Base-by-base conservation (phyloP, 257 asterid species). In the Handroanthus guayacan region DNA sequence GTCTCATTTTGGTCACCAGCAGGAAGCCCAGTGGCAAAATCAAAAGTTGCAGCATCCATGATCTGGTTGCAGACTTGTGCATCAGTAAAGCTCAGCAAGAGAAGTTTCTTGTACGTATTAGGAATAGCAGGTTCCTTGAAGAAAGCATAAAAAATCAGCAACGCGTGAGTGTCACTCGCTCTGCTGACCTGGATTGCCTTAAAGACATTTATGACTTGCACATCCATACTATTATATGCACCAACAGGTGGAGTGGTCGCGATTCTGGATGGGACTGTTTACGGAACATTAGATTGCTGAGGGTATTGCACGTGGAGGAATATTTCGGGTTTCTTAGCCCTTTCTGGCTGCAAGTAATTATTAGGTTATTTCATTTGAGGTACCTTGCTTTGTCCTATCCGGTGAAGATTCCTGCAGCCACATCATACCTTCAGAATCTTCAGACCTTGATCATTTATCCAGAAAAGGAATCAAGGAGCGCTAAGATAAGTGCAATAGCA, bases 21-120 rank as follows among this genome's bases (percentile, higher is more conserved):
- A 54, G 61, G 61, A 54, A 54, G 8, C 5, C 61, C 0, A 54
- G n/a, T 7, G 10, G 61, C 61, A 54, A 54, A 16, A n/a, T 5
- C 61, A 54, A n/a, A 54, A 54, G 61, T 54, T 54, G 61, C 3
- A 54, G 61, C 3, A 31, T 54, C 34, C 61, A 54, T 54, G 61
- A 54, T 54, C 61, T 54, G 4, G 61, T 54, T 0, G 34, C 34
- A 16, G 61, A 54, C 31, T 54, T 16, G 25, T 54, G 61, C 61
- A n/a, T 54, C 16, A 54, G 61, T 3, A 54, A 16, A 54, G 61
- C 61, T 3, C 9, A 16, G 2, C 34, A 54, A 4, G 61, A 16
- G 25, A n/a, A n/a, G 61, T 16, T 54, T 54, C 25, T 54, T 54
- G 31, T 54, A 13, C 5, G 5, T n/a, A 5, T n/a, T 54, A n/a